Evolutionary conservation across 192 early-diverging fungal genomes (phyloP).

Genomic region (Helicostylum pulchrum): DNA sequence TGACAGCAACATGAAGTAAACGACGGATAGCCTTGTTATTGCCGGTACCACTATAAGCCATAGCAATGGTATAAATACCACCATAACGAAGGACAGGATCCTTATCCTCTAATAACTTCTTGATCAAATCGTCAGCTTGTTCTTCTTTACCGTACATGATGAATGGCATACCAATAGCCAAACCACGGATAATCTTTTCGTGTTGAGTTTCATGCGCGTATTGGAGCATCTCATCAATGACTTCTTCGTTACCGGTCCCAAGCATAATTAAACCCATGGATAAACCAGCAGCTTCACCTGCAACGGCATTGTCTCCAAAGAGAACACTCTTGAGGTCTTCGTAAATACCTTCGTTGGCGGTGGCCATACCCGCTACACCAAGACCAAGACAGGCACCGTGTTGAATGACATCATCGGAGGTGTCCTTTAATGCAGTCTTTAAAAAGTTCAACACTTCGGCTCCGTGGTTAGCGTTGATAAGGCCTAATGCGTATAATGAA

Average conservation of each 20-base stretch:
- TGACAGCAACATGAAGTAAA: slow-evolving; percentile 95
- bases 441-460: slow-evolving; percentile 78
- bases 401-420: slow-evolving; percentile 86
- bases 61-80: slow-evolving; percentile 94
- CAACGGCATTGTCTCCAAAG: slow-evolving; percentile 93
- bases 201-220: slow-evolving; percentile 99
- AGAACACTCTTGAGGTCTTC: slow-evolving; percentile 86
- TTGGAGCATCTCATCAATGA: slow-evolving; percentile 92
- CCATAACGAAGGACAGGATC: slow-evolving; percentile 95
- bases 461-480: slow-evolving; percentile 97
- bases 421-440: slow-evolving; percentile 73
- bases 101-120: slow-evolving; percentile 83
- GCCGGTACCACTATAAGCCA: slow-evolving; percentile 97
- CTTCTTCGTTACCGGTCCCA: slow-evolving; percentile 77
- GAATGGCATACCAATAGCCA: slow-evolving; percentile 90
- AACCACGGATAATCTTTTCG: slow-evolving; percentile 98
- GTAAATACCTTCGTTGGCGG: slow-evolving; percentile 84
- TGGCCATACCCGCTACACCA: slow-evolving; percentile 96
- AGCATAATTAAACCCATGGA: slow-evolving; percentile 98
- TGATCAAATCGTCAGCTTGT: slow-evolving; percentile 88
- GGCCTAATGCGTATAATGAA: slow-evolving; percentile 93
- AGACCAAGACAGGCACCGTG: slow-evolving; percentile 95
- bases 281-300: slow-evolving; percentile 94
- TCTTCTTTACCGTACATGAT: slow-evolving; percentile 98
- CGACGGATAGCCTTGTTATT: slow-evolving; percentile 95